These are phyloP conservation scores for Fraxinus sp. DNA, from an alignment of 305 asterid genomes.

Conservation along the genomic window DNA sequence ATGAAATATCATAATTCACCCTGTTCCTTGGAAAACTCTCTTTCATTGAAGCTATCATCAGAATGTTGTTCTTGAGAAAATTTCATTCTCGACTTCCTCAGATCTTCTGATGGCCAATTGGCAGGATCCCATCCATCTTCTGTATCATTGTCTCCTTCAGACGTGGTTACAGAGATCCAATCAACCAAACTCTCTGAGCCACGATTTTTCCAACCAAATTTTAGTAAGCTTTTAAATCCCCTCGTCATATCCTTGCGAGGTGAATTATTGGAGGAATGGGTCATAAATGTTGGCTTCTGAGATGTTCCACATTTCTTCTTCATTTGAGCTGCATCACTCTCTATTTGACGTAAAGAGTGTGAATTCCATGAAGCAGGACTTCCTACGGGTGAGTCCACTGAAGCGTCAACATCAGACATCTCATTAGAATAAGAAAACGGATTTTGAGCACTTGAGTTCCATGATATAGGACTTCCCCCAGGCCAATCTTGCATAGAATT, in stretches of 20 bases:
- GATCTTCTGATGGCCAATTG: slow-evolving; percentile 51
- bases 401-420: slow-evolving; percentile 68
- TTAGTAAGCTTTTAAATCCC: slow-evolving; percentile 68
- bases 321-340: slow-evolving; percentile 72
- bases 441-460: slow-evolving; percentile 59
- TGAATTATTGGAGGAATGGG: slow-evolving; percentile 46
- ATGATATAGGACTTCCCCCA: slow-evolving; percentile 62
- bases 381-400: slow-evolving; percentile 66
- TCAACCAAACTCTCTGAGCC: slow-evolving; percentile 73
- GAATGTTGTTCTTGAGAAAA: slow-evolving; percentile 60
- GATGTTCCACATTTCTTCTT: slow-evolving; percentile 87
- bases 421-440: slow-evolving; percentile 71
- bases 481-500: slow-evolving; percentile 66
- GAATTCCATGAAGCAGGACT: slow-evolving; percentile 89
- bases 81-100: slow-evolving; percentile 71
- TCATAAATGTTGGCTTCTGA: slow-evolving; percentile 51
- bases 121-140: slow-evolving; percentile 56
- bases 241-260: slow-evolving; percentile 64
- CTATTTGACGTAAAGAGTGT: slow-evolving; percentile 58
- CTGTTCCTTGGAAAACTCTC: slow-evolving; percentile 58
- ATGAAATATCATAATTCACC: slow-evolving; percentile 39
- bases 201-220: slow-evolving; percentile 77
- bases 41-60: slow-evolving; percentile 62
- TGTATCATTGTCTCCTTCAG: slow-evolving; percentile 51
- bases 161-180: slow-evolving; percentile 62